phyloP scores from a whole-genome alignment of 2,329 filamentous ascomycete species.

The Cyphellophora attinorum region DNA sequence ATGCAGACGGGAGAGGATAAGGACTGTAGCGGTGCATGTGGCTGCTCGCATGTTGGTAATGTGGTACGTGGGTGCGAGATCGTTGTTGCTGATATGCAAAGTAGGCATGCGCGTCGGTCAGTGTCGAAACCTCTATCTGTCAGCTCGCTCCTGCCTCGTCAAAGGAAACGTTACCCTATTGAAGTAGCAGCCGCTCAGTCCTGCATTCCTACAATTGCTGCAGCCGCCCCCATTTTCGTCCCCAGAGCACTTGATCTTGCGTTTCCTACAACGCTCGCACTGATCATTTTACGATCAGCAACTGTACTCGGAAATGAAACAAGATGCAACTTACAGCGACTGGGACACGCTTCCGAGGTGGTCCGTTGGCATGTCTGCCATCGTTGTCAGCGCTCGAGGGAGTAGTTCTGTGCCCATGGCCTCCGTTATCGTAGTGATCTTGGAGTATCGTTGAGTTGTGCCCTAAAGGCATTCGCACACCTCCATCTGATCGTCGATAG shows the following conservation, averaged over 20 bases:
- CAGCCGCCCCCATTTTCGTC: constrained; percentile 76
- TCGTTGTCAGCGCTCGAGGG: constrained; percentile 17
- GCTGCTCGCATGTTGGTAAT: too few relatives aligned
- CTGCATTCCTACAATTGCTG: constrained; percentile 69
- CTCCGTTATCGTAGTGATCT: constrained; percentile 12
- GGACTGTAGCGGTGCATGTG: too few relatives aligned
- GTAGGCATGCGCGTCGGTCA: too few relatives aligned
- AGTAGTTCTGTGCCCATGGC: constrained; percentile 14
- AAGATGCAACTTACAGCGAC: constrained; percentile 20
- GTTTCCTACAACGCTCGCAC: constrained; percentile 82
- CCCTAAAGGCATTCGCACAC: constrained; percentile 14
- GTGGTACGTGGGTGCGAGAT: too few relatives aligned
- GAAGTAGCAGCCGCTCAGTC: constrained; percentile 60
- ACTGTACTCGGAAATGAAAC: not conserved
- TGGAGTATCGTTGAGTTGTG: constrained; percentile 11
- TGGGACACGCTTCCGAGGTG: constrained; percentile 21
- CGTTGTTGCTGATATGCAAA: too few relatives aligned
- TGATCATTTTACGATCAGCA: constrained; percentile 29
- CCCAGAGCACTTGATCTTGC: constrained; percentile 91
- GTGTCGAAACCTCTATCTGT: too few relatives aligned
- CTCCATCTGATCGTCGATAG: constrained; percentile 17
- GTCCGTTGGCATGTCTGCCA: too few relatives aligned
- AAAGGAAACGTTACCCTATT: constrained; percentile 50
- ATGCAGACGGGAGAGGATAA: too few relatives aligned
- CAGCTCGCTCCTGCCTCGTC: not conserved